Base-by-base conservation (phyloP, 495 filamentous ascomycete species). In the Penicillium crystallinum region DNA sequence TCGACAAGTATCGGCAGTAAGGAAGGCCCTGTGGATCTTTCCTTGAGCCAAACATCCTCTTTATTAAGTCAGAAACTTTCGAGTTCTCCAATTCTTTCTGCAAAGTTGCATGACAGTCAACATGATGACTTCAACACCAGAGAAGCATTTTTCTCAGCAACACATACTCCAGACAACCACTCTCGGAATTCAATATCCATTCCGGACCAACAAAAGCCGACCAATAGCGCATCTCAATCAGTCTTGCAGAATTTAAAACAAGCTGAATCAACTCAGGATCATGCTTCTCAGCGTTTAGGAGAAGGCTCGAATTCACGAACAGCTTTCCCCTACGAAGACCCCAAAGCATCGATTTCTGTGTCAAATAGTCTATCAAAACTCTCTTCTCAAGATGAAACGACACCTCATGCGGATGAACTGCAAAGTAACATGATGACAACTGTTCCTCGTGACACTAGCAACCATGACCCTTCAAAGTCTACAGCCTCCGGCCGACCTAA, bases 351-450 rank as follows among this genome's bases (percentile, higher is more conserved):
- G 8, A 59, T 54, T 14, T 62, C 70, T 12, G 71, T 73, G 21
- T 68, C 69, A 35, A 68, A 61, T 17, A 58, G 54, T 33, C 57
- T 66, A 1, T 58, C 72, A 53, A 54, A 29, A 63, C 63, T 36
- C 53, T 59, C 14, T 59, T 27, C 54, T 19, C 49, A 68, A 29
- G 72, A 72, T 29, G 75, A 76, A 5, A 71, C 61, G 34, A 62
- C 64, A 2, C 58, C 70, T 37, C 72, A 64, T 42, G 57, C 71
- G 30, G 75, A 77, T 27, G 70, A 70, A 11, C 68, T 59, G 34
- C 49, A 64, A 2, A 72, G 75, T 36, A 71, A 69, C 23, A 77
- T 75, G 18, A 68, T 75, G 2, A 49, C 71, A 29, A 71, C 72
- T 31, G 52, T 68, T 11, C 46, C 70, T 11, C 65, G 65, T 30